Base-by-base conservation (phyloP, 2,329 filamentous ascomycete species). In the Venturia oleaginea region DNA sequence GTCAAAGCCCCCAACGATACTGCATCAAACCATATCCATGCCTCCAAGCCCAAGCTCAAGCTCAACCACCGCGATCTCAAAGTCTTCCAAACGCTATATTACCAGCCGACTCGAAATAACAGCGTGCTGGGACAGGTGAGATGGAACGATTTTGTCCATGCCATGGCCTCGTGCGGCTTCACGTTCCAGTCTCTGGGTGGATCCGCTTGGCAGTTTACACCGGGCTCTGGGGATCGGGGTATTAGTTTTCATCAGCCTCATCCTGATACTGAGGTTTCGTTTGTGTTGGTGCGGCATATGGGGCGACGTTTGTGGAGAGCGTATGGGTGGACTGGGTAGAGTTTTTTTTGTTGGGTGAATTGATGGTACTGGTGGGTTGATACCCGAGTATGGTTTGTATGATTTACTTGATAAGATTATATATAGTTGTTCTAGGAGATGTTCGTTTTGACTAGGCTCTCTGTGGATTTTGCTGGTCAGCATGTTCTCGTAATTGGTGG, bases 171-270 rank as follows among this genome's bases (percentile, higher is more conserved):
- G 13, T 34, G 46, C 10, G 59, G 59, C 17, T 61, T 61, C 37
- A 13, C 34, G 7, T 32, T 19, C 13, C 37, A 61, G 34, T 48
- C 27, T 24, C 10, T 27, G 22, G 60, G 60, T 17, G 60, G 60
- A 6, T 22, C 22, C 10, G 42, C 42, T 19, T 62, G 60, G 60
- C 22, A 48, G 22, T 62, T 48, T 38, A 24, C 22, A 19, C 60
- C 60, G 4, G 38, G n/a, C 2, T 3, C 3, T 19, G 34, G 48
- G 37, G 27, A n/a, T 1, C 60, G 22, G 4, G 40, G 60, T 4
- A 62, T 62, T 27, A 42, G 30, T n/a, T 40, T 62, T 17, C 38
- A 62, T n/a, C 38, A 62, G 19, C 60, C 38, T 34, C 60, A 62
- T 48, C 7, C 32, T 6, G 42, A 38, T 11, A 38, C 37, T 38